Evolutionary conservation across 2,329 filamentous ascomycete species (phyloP), one percentile per base, ranked within the genome.

Genomic region (Endoconidiophora polonica): DNA sequence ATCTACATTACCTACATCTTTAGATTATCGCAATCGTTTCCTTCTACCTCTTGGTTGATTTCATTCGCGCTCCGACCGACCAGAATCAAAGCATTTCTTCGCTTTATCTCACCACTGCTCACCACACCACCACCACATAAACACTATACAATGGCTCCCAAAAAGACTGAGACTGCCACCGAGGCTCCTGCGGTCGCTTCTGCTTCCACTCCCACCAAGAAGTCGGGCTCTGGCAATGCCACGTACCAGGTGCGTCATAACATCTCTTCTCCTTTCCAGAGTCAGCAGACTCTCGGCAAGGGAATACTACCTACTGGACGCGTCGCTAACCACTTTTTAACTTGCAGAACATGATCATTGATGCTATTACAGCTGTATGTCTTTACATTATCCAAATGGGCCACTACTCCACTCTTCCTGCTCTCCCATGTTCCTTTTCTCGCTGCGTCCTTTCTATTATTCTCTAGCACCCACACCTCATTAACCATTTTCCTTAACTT

Each of bases 361-460:
- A 78, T 61, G 74, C 73, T 49, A 78, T 78, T 60, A 63, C 76
- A 61, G 68, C 70, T 65, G 74, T 78, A 77, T 63, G 68, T 71
- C 58, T 39, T 58, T 55, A 48, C 57, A 58, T 58, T 59, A 18
- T 39, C 55, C 12, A 33, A 48, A 50, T 52, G 53, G 46, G 44
- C 42, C 50, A 53, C 49, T 40, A 37, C 45, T 49, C 14, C 36
- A 40, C 38, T 44, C n/a, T 16, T 45, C 23, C 18, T 38, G 42
- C 47, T 37, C 51, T 33, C 44, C 51, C 44, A 41, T 41, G 16
- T 12, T 20, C 33, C 12, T 45, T 14, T 10, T 9, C 23, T 23
- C n/a, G 12, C 18, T 4, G 36, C 20, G 16, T 45, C 39, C 36
- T 45, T 12, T 9, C 20, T 29, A 5, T 41, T 49, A 39, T 42